Conservation (phyloP, 1,284 basidiomycete genomes). For the Puccinia hordei region DNA sequence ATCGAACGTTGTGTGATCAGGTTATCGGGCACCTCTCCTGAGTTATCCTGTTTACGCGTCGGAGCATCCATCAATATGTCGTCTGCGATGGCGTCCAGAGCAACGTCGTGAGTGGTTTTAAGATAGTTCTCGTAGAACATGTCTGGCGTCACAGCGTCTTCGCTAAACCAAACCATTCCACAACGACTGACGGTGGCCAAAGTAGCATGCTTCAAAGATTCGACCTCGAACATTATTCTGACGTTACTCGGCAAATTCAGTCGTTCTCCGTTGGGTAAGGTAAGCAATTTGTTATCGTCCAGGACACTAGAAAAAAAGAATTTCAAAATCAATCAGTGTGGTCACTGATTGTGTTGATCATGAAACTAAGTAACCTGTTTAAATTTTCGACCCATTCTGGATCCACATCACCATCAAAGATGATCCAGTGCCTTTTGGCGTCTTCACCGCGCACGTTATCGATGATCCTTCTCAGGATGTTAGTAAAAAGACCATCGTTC, state of each 20-base stretch:
- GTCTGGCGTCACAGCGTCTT: constrained; percentile 82
- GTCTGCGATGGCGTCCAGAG: constrained; percentile 90
- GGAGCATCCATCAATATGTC: constrained; percentile 66
- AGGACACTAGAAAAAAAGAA: constrained; percentile 70
- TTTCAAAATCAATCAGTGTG: not conserved
- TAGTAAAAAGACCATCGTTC: constrained; percentile 99
- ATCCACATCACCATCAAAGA: constrained; percentile 99
- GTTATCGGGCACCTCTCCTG: constrained; percentile 67
- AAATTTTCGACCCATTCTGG: constrained; percentile 99
- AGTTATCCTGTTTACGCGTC: constrained; percentile 66
- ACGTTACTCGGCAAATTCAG: constrained; percentile 95
- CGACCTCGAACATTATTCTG: constrained; percentile 99
- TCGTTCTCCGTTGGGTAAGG: constrained; percentile 96
- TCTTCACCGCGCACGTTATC: constrained; percentile 98
- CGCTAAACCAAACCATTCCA: constrained; percentile 99
- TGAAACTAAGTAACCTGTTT: constrained; percentile 72
- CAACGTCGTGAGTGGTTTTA: constrained; percentile 71
- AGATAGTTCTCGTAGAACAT: constrained; percentile 95
- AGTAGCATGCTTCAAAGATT: constrained; percentile 95
- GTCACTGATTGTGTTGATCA: constrained; percentile 2
- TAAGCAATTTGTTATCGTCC: constrained; percentile 97
- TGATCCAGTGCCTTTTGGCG: constrained; percentile 96
- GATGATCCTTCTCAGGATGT: constrained; percentile 94
- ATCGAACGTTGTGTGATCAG: constrained; percentile 76
- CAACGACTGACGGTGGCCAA: constrained; percentile 98